phyloP scores from a whole-genome alignment of 1,139 yeast species.

The Pichia sp. region DNA sequence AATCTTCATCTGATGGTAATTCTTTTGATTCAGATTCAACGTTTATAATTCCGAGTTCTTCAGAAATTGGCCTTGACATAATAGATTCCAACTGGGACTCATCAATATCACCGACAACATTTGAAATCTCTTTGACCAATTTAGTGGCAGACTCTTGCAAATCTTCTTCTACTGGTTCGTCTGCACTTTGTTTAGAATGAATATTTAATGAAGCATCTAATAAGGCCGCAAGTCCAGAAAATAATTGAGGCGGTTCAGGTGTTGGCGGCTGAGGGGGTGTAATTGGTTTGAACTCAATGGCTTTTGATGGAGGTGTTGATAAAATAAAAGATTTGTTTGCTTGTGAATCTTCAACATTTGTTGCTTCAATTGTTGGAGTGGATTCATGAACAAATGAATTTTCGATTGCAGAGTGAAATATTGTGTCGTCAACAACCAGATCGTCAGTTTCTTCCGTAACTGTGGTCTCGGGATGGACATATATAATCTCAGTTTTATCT shows the following conservation, averaged over 20 bases:
- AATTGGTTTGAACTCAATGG: constrained; percentile 12
- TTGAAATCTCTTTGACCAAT: neutral
- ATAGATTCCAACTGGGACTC: constrained; percentile 2
- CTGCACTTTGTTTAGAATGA: constrained; percentile 20
- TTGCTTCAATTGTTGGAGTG: constrained; percentile 1
- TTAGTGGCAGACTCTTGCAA: constrained; percentile 1
- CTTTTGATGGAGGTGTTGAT: neutral
- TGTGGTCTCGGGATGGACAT: constrained; percentile 5
- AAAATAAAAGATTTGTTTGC: neutral
- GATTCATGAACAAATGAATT: constrained; percentile 2
- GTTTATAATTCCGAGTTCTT: neutral
- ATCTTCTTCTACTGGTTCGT: constrained; percentile 7
- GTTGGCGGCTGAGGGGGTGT: constrained; percentile 17
- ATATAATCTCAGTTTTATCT: constrained; percentile 5
- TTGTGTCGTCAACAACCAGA: constrained; percentile 4
- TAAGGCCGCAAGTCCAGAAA: constrained; percentile 18
- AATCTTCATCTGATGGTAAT: neutral
- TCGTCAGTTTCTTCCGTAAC: neutral
- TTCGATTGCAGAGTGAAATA: constrained; percentile 11
- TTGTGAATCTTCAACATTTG: neutral
- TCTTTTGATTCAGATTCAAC: neutral
- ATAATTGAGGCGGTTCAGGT: constrained; percentile 24
- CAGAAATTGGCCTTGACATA: neutral
- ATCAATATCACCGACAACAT: constrained; percentile 2
- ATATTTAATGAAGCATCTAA: constrained; percentile 21